phyloP scores from a whole-genome alignment of 208 protist species.

The Acanthamoeba healyi region DNA sequence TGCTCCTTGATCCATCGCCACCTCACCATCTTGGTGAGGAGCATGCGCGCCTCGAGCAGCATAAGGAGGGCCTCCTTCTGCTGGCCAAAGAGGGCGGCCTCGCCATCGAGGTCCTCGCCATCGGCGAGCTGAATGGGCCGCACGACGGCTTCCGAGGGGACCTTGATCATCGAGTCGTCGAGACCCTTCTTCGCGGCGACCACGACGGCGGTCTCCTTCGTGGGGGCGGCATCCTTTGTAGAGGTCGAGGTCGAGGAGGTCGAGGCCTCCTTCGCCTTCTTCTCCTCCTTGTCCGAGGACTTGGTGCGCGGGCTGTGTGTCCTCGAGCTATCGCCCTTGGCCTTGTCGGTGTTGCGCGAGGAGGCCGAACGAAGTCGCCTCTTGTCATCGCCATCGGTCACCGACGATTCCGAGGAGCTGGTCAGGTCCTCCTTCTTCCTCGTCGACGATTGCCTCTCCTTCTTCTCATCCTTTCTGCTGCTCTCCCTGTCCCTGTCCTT shows the following conservation, averaged over 20 bases:
- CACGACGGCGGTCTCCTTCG: background rate
- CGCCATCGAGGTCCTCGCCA: slow-evolving; percentile 75
- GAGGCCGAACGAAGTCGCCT: slow-evolving; percentile 25
- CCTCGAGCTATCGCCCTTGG: background rate
- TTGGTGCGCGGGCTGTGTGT: background rate
- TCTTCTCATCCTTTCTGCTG: background rate
- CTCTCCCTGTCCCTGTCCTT: background rate
- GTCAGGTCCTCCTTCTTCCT: slow-evolving; percentile 40
- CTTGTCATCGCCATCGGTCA: background rate
- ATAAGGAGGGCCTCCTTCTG: slow-evolving; percentile 80
- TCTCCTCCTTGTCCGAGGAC: background rate
- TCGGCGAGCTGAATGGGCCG: slow-evolving; percentile 63
- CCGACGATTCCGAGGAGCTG: slow-evolving; percentile 50
- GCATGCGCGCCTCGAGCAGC: slow-evolving; percentile 79
- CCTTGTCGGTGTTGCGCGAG: background rate
- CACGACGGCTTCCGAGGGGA: slow-evolving; percentile 72
- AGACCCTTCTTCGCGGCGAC: slow-evolving; percentile 13
- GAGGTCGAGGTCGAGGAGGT: slow-evolving; percentile 51
- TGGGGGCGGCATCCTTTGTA: too few species aligned
- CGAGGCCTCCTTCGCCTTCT: slow-evolving; percentile 42
- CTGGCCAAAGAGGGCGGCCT: slow-evolving; percentile 79
- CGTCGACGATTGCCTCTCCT: background rate
- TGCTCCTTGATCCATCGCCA: slow-evolving; percentile 82
- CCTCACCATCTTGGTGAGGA: slow-evolving; percentile 81
- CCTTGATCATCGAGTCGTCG: background rate